phyloP scores from a whole-genome alignment of 345 rosid genomes.

The Citrus sinensis region DVS_A1.0 CM039165.1:24479001-24479500 shows the following conservation, averaged over 20 bases:
- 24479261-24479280: neutral
- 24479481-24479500: slow-evolving; percentile 36
- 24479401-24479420: neutral
- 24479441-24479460: slow-evolving; percentile 70
- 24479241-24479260: too few relatives aligned
- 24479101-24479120: too few relatives aligned
- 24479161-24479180: neutral
- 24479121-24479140: too few relatives aligned
- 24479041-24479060: neutral
- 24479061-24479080: neutral
- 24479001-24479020: too few relatives aligned
- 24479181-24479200: neutral
- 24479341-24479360: neutral
- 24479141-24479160: neutral
- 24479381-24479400: slow-evolving; percentile 26
- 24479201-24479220: neutral
- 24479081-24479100: too few relatives aligned
- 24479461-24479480: slow-evolving; percentile 64
- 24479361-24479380: slow-evolving; percentile 28
- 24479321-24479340: slow-evolving; percentile 2
- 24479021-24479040: too few relatives aligned
- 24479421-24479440: slow-evolving; percentile 38
- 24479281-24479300: neutral
- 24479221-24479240: neutral
- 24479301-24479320: slow-evolving; percentile 34